Conservation (phyloP, 495 filamentous ascomycete species). For the Aspergillus steynii region DNA sequence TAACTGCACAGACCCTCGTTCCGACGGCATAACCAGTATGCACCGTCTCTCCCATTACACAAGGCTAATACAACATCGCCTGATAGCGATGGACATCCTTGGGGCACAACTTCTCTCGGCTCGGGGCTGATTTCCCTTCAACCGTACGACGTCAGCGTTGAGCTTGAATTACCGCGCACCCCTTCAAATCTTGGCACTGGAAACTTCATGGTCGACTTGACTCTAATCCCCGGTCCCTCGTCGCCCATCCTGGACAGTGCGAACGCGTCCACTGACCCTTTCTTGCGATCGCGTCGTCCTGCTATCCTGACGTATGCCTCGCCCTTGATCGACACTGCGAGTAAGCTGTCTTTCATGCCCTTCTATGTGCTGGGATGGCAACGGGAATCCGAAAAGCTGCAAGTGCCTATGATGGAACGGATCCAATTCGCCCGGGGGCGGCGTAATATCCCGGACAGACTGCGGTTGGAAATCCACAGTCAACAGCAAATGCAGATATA, state of each 20-base stretch:
- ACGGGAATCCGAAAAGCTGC: constrained; percentile 56
- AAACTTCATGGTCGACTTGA: constrained; percentile 94
- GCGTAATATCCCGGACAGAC: constrained; percentile 54
- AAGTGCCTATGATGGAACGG: constrained; percentile 69
- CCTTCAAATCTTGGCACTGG: constrained; percentile 58
- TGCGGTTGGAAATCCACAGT: constrained; percentile 67
- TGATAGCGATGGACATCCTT: constrained; percentile 40
- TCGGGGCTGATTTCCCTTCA: constrained; percentile 45
- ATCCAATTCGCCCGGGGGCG: constrained; percentile 60
- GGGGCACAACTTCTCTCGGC: constrained; percentile 43
- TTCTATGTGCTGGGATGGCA: constrained; percentile 60
- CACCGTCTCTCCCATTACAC: too few relatives aligned
- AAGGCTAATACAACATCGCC: neutral
- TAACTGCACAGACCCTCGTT: neutral
- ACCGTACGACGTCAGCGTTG: constrained; percentile 68
- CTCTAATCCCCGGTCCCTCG: constrained; percentile 50
- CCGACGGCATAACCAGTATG: neutral
- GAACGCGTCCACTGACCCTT: constrained; percentile 27
- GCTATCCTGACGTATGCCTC: constrained; percentile 68
- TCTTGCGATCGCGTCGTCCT: constrained; percentile 55
- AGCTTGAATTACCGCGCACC: constrained; percentile 68
- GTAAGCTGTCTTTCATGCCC: constrained; percentile 54
- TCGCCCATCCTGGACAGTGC: constrained; percentile 25
- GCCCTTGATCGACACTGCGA: constrained; percentile 53
- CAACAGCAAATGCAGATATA: constrained; percentile 74